These are phyloP conservation scores for Oryza brachyantha DNA, from an alignment of 176 grass and related monocot species.

Conservation along the genomic window DNA sequence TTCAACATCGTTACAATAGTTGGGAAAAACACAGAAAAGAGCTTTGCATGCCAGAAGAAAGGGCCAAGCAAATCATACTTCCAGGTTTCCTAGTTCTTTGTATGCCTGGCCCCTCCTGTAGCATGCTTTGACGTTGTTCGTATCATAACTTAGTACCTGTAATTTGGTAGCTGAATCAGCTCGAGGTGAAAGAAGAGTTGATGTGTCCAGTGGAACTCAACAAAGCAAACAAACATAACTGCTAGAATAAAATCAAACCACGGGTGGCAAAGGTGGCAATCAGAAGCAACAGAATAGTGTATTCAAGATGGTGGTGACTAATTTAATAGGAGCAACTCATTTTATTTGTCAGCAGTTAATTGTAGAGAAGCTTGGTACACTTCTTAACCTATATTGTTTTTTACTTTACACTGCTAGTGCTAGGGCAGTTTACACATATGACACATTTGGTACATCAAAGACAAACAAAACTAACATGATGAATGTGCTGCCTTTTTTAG, in stretches of 20 bases:
- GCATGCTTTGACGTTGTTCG: conserved; percentile 86
- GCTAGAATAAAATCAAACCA: background rate
- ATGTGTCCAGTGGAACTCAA: background rate
- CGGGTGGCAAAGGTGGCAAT: conserved; percentile 16
- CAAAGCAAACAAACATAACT: background rate
- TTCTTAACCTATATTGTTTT: background rate
- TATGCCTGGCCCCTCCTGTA: conserved; percentile 96
- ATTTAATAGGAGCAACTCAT: background rate
- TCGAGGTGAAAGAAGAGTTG: background rate
- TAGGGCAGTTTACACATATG: background rate
- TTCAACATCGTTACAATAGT: conserved; percentile 22
- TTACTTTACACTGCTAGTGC: background rate
- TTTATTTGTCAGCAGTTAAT: background rate
- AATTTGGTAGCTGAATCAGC: conserved; percentile 26
- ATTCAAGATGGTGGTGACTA: background rate
- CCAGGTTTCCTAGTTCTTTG: conserved; percentile 76
- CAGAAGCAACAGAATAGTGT: background rate
- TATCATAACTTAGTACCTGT: conserved; percentile 76
- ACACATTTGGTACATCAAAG: background rate
- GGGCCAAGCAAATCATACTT: conserved; percentile 43
- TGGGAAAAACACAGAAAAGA: background rate
- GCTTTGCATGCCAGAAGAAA: conserved; percentile 8
- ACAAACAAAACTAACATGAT: background rate
- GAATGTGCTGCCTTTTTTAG: background rate
- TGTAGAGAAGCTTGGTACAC: background rate